A percentile compares a stretch with the other conserved stretches of the same genome.
phyloP scores from a whole-genome alignment of 768 basidiomycete genomes.

The Dentipellis sp. region DNA sequence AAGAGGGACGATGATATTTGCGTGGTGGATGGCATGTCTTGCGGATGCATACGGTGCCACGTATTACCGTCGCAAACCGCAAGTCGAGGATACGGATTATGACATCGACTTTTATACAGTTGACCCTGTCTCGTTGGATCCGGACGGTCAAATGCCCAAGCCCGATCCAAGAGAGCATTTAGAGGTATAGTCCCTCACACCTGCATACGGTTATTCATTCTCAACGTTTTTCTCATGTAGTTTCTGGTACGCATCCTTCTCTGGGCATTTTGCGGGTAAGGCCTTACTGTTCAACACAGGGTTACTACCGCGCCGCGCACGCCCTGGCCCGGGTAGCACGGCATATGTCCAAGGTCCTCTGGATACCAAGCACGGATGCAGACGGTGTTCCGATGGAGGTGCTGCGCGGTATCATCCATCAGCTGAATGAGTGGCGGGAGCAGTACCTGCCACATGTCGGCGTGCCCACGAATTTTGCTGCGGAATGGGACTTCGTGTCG shows the following conservation, averaged over 20 bases:
- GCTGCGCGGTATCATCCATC: conserved; percentile 44
- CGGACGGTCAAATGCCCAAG: conserved; percentile 20
- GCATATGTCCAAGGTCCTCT: conserved; percentile 71
- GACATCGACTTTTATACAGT: conserved; percentile 83
- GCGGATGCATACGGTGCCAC: conserved; percentile 76
- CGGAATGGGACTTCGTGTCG: conserved; percentile 84
- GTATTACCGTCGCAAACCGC: conserved; percentile 79
- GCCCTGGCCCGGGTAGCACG: conserved; percentile 79
- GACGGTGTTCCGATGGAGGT: conserved; percentile 69
- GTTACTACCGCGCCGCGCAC: conserved; percentile 77
- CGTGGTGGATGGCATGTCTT: conserved; percentile 91
- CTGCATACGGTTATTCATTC: background rate
- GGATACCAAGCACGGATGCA: conserved; percentile 67
- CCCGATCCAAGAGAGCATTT: conserved; percentile 60
- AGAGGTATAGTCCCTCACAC: conserved; percentile 40
- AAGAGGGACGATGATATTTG: conserved; percentile 80
- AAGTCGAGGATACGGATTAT: conserved; percentile 76
- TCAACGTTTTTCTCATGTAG: conserved; percentile 25
- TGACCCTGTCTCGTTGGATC: conserved; percentile 46
- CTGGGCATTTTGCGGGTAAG: conserved; percentile 3
- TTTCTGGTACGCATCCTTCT: conserved; percentile 48
- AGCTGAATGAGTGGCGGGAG: conserved; percentile 66
- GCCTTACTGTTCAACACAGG: conserved; percentile 32
- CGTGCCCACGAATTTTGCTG: conserved; percentile 76
- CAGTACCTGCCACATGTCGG: conserved; percentile 71